Base-by-base conservation (phyloP, 2,329 filamentous ascomycete genomes). In the Graphilbum sp. region DNA sequence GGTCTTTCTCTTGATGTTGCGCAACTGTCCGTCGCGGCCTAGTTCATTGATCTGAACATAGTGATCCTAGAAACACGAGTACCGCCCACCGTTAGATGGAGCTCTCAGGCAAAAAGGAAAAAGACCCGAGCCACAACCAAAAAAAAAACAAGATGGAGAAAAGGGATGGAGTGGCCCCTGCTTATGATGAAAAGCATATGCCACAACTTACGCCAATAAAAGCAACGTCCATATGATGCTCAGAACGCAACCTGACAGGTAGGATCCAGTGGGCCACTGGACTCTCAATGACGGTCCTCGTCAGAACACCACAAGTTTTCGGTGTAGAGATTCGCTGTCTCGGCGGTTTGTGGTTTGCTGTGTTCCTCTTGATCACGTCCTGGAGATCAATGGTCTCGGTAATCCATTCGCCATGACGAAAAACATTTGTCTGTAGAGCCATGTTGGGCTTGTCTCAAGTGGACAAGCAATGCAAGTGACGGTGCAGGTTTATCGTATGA, bases 41-140 rank as follows among this genome's bases (percentile, higher is more conserved):
- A 90, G 69, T 53, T 93, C 80, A 48, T 77, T 80, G 45, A 96
- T 74, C 47, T 88, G 79, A 33, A 98, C 69, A 48, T 75, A 83
- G 45, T 80, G 71, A 46, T 93, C 80, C 75, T 80, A 40, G 21
- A 34, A 29, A 6, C 5, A 12, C 13, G 27, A 8, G 13, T 5
- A 15, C 11, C 10, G 13, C 13, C 27, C 9, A 34, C 8, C 18
- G 21, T 11, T 18, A 33, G 19, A 9, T 9, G 32, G 38, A 24
- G 36, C 7, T 19, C 21, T 39, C 34, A 39, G 34, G 24, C 13
- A 13, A 23, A 4, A 17, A 10, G 25, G 41, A 32, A 35, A 20
- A 29, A 23, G 23, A 36, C 18, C 32, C 37, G 27, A 24, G 34
- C 32, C 29, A 15, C 27, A 21, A 30, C 31, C 39, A 45, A 33